Conservation (phyloP, 148 eudicot species). For the Polygonum maritimum region DNA sequence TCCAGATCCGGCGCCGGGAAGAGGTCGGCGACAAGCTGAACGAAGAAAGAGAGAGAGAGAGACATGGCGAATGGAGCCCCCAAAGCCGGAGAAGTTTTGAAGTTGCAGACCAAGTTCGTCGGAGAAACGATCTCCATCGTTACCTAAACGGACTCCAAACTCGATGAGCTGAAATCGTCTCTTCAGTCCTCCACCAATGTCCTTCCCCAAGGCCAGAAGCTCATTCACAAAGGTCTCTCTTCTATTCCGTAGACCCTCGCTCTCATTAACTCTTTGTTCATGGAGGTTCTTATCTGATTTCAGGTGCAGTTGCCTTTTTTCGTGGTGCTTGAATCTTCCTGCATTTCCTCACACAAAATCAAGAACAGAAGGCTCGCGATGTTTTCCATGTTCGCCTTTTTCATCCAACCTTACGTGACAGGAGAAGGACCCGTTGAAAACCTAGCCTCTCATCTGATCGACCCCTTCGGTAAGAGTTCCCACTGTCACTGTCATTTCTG, state of each 20-base stretch:
- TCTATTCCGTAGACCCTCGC: background rate
- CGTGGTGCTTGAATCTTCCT: no score
- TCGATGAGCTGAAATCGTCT: constrained; percentile 52
- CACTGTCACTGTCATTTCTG: constrained; percentile 79
- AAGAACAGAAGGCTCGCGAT: constrained; percentile 96
- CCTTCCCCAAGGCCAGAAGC: constrained; percentile 96
- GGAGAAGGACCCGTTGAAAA: constrained; percentile 97
- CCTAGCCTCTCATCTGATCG: constrained; percentile 71
- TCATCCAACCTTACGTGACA: constrained; percentile 90
- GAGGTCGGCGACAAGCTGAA: background rate
- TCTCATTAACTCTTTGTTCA: background rate
- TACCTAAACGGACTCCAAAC: constrained; percentile 27
- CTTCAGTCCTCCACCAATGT: constrained; percentile 73
- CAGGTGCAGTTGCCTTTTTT: no score
- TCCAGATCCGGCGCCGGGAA: no score
- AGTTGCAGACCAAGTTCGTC: constrained; percentile 60
- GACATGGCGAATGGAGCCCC: constrained; percentile 17
- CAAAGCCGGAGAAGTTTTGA: constrained; percentile 14
- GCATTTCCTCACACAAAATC: no score
- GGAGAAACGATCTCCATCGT: constrained; percentile 44
- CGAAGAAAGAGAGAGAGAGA: background rate
- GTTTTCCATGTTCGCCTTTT: constrained; percentile 95
- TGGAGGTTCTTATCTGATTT: no score
- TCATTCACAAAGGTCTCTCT: constrained; percentile 58
- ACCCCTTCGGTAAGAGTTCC: constrained; percentile 88